Evolutionary conservation across 2,329 filamentous ascomycete species (phyloP).

Genomic region (Anthostomella pinea): DNA sequence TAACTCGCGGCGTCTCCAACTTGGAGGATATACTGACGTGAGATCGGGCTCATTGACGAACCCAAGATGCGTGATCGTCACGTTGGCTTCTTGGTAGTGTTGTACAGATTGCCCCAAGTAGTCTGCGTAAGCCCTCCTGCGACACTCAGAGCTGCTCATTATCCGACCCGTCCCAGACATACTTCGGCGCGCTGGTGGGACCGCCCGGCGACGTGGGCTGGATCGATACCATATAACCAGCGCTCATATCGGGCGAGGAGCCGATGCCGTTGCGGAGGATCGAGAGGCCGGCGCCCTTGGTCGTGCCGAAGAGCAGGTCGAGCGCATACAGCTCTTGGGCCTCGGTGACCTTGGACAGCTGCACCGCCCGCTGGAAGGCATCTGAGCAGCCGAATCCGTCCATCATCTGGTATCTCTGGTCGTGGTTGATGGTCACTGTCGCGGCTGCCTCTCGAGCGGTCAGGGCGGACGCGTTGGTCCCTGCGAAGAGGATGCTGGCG

Average conservation of each 20-base stretch:
- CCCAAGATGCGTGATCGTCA: conserved; percentile 44
- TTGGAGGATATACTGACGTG: conserved; percentile 11
- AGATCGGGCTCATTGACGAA: conserved; percentile 48
- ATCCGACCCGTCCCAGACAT: conserved; percentile 46
- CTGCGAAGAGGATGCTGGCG: conserved; percentile 5
- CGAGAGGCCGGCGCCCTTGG: conserved; percentile 45
- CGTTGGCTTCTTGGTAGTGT: conserved; percentile 42
- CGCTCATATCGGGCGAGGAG: conserved; percentile 28
- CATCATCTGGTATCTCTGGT: conserved; percentile 34
- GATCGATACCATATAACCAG: conserved; percentile 34
- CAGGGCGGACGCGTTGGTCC: conserved; percentile 1
- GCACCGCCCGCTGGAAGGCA: conserved; percentile 43
- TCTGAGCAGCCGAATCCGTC: conserved; percentile 50
- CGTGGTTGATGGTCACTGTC: conserved; percentile 27
- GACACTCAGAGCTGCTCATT: conserved; percentile 50
- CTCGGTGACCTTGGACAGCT: conserved; percentile 35
- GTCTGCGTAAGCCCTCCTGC: conserved; percentile 49
- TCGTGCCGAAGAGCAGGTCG: conserved; percentile 44
- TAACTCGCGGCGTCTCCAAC: no score
- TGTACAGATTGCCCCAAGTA: conserved; percentile 47
- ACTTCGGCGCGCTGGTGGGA: conserved; percentile 38
- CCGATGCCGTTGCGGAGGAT: conserved; percentile 51
- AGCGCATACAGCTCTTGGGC: conserved; percentile 35
- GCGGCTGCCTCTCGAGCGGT: conserved; percentile 10
- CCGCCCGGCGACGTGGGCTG: conserved; percentile 43